Percentiles rank a stretch among this genome's conserved stretches.
phyloP scores from a whole-genome alignment of 495 filamentous ascomycete genomes.

The Lineolata rhizophorae region DNA sequence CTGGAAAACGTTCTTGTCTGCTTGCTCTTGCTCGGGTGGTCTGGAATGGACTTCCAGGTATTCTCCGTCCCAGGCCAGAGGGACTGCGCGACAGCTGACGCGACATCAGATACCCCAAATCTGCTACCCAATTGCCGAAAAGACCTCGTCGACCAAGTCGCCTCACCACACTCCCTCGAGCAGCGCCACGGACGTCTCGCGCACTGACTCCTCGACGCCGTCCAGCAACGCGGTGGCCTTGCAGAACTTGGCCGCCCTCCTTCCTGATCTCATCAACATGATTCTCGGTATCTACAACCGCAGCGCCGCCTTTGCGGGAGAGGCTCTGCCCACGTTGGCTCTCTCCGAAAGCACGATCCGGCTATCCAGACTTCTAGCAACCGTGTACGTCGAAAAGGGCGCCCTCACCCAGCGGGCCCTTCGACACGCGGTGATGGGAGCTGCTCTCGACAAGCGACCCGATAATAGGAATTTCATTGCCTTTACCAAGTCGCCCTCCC shows the following conservation, averaged over 20 bases:
- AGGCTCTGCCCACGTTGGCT: constrained; percentile 58
- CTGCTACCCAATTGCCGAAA: constrained; percentile 36
- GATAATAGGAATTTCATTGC: too few species aligned
- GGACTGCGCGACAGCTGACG: too few species aligned
- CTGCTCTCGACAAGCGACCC: constrained; percentile 5
- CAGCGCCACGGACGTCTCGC: constrained; percentile 28
- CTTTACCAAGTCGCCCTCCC: constrained; percentile 24
- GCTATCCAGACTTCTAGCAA: constrained; percentile 49
- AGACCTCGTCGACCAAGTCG: constrained; percentile 12
- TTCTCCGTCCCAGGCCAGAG: too few species aligned
- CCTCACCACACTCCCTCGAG: too few species aligned
- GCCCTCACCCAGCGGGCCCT: constrained; percentile 43
- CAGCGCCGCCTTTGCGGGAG: constrained; percentile 50
- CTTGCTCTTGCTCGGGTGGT: constrained; percentile 68
- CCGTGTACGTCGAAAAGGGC: constrained; percentile 46
- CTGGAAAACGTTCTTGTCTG: constrained; percentile 68
- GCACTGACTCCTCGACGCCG: constrained; percentile 16
- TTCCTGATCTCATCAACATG: constrained; percentile 59
- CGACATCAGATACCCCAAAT: constrained; percentile 46
- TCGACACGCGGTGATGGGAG: constrained; percentile 18
- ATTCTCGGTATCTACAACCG: constrained; percentile 67
- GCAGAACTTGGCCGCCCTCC: constrained; percentile 35
- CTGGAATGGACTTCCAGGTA: constrained; percentile 74
- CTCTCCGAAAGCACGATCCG: constrained; percentile 68
- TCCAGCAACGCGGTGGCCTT: constrained; percentile 33